Base-by-base conservation (phyloP, 768 basidiomycete species). In the Hericium coralloides region DNA sequence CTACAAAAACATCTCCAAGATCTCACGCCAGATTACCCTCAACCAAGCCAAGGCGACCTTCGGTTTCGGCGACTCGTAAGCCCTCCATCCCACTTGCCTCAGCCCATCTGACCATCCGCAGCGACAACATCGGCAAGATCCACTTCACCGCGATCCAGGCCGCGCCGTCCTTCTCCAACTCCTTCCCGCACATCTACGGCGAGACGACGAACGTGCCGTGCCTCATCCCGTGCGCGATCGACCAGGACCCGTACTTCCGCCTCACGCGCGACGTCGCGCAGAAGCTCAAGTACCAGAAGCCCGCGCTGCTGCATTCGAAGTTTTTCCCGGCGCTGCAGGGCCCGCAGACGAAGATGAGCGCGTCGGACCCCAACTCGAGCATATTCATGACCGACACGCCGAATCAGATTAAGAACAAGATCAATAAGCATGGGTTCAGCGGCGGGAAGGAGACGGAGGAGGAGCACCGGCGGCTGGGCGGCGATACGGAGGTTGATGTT, bases 251-350 rank as follows among this genome's bases (percentile, higher is more conserved):
- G 2, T 94, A 99, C 76, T 99, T 99, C 82, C 93, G 97, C 53
- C 79, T 98, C 49, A 98, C 97, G 31, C 89, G 97, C 47, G 97
- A 99, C 70, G 89, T 93, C 48, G 95, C 97, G 2, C 82, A 81
- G 62, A 92, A 92, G 67, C 82, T 99, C 65, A 95, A 92, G 72
- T 97, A 95, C 74, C 92, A 87, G 45, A 99, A 99, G 70, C 97
- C 97, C 2, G 74, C 89, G 2, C 81, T 98, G 23, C 74, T 99
- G 51, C 94, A 98, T 71, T 82, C 95, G 49, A 95, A 95, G 67
- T 99, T 99, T 79, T 95, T 99, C 76, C 97, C 97, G 12, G 95
- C 97, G 4, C 79, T 99, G 10, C 95, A 98, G 72, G 97, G 97
- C 45, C 90, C 97, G 2, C 93, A 97, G 71, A 95, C 93, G 38